These are phyloP conservation scores for Colletotrichum incanum DNA, from an alignment of 2,329 filamentous ascomycete species.

Conservation along the genomic window DNA sequence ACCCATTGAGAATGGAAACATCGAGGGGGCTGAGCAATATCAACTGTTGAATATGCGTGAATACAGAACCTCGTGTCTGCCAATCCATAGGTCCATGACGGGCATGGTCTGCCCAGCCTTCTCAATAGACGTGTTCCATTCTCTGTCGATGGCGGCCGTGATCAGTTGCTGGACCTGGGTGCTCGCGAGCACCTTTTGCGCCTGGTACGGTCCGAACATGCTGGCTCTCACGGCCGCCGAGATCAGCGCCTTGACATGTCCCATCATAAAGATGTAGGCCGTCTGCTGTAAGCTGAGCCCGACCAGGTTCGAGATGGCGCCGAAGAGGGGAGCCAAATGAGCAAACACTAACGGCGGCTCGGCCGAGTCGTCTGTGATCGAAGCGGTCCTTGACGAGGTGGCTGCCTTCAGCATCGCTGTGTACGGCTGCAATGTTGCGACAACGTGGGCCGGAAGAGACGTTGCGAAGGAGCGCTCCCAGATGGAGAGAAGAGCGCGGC, in stretches of 20 bases:
- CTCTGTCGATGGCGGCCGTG: conserved; percentile 69
- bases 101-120: conserved; percentile 83
- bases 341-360: conserved; percentile 39
- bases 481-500: conserved; percentile 80
- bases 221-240: conserved; percentile 84
- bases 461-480: conserved; percentile 80
- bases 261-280: conserved; percentile 82
- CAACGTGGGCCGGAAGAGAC: conserved; percentile 49
- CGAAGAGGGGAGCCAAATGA: conserved; percentile 81
- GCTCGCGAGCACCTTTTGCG: conserved; percentile 80
- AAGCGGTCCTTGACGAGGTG: conserved; percentile 42
- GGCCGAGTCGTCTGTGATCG: conserved; percentile 31
- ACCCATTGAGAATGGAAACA: conserved; percentile 42
- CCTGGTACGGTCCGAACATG: conserved; percentile 86
- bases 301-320: conserved; percentile 75
- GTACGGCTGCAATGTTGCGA: conserved; percentile 54
- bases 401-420: conserved; percentile 52
- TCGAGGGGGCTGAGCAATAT: conserved; percentile 42
- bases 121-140: conserved; percentile 72
- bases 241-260: conserved; percentile 82
- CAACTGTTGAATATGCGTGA: conserved; percentile 90
- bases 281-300: conserved; percentile 74
- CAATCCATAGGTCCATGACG: conserved; percentile 86
- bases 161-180: conserved; percentile 72
- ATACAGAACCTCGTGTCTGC: conserved; percentile 86